phyloP scores from a whole-genome alignment of 2,329 filamentous ascomycete genomes.

The Calonectria pauciramosa region DNA sequence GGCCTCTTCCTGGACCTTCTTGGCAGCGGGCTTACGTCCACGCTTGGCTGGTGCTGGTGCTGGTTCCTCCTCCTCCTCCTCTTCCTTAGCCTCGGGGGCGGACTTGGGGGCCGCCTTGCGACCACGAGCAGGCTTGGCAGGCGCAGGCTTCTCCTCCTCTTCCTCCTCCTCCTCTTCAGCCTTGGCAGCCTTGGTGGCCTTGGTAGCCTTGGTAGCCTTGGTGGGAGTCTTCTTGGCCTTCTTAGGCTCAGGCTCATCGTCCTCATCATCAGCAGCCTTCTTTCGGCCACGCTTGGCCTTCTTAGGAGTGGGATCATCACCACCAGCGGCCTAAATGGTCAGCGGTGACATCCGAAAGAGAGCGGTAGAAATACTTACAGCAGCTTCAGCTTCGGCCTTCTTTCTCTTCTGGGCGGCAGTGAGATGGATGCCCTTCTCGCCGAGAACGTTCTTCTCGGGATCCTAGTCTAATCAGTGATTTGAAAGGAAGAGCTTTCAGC shows the following conservation, averaged over 20 bases:
- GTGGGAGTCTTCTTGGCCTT: constrained; percentile 50
- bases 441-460: constrained; percentile 78
- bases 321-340: constrained; percentile 43
- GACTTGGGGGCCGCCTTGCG: constrained; percentile 29
- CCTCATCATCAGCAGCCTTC: constrained; percentile 52
- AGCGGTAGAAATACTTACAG: constrained; percentile 30
- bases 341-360: constrained; percentile 3
- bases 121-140: constrained; percentile 18
- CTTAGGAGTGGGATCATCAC: constrained; percentile 48
- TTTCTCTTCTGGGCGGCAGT: constrained; percentile 53
- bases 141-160: constrained; percentile 23
- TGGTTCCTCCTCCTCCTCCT: constrained; percentile 14
- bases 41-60: constrained; percentile 45
- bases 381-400: constrained; percentile 47
- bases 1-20: constrained; percentile 40
- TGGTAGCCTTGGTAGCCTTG: constrained; percentile 29
- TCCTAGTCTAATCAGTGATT: constrained; percentile 66
- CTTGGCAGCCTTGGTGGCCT: constrained; percentile 32
- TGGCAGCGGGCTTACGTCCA: constrained; percentile 32
- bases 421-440: constrained; percentile 73
- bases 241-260: constrained; percentile 52
- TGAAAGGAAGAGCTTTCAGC: constrained; percentile 7
- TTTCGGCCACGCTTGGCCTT: constrained; percentile 53
- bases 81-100: constrained; percentile 29
- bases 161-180: constrained; percentile 40